Conservation (phyloP, 1,284 basidiomycete species). For the Volvariella surrecta region DNA sequence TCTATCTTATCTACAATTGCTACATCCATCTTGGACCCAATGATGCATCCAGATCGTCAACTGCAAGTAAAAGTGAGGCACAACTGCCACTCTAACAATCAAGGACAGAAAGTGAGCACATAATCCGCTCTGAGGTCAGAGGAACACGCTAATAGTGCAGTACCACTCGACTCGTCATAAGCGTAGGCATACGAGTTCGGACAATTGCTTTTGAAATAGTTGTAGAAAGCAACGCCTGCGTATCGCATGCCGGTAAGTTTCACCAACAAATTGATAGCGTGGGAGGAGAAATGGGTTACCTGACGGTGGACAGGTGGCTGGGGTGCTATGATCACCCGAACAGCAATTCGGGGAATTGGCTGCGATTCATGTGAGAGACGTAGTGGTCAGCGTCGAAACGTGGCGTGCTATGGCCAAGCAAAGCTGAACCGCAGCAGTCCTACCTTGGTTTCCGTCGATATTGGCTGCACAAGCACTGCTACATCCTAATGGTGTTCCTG, state of each 20-base stretch:
- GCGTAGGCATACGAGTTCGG: constrained; percentile 50
- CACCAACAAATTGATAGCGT: no score
- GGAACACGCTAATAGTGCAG: constrained; percentile 43
- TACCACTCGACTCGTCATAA: constrained; percentile 44
- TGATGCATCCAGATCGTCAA: no score
- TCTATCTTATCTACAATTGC: no score
- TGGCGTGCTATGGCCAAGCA: no score
- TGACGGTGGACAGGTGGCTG: constrained; percentile 38
- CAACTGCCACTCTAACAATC: no score
- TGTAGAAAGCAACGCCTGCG: constrained; percentile 34
- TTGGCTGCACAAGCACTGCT: constrained; percentile 46
- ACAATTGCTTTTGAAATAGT: constrained; percentile 48
- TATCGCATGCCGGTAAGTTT: no score
- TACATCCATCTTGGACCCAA: no score
- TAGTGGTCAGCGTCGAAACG: no score
- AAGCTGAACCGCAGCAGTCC: no score
- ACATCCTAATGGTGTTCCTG: constrained; percentile 44
- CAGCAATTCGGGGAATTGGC: constrained; percentile 46
- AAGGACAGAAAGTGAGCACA: constrained; percentile 50
- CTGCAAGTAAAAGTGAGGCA: no score
- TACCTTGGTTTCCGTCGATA: constrained; percentile 32
- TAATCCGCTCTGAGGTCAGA: constrained; percentile 36
- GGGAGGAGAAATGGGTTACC: no score
- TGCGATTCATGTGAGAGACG: no score
- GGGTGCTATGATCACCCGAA: constrained; percentile 37